A percentile compares a stretch with the other conserved stretches of the same genome.
Conservation (phyloP, 2,329 filamentous ascomycete species). For the Diaporthe amygdali region DNA sequence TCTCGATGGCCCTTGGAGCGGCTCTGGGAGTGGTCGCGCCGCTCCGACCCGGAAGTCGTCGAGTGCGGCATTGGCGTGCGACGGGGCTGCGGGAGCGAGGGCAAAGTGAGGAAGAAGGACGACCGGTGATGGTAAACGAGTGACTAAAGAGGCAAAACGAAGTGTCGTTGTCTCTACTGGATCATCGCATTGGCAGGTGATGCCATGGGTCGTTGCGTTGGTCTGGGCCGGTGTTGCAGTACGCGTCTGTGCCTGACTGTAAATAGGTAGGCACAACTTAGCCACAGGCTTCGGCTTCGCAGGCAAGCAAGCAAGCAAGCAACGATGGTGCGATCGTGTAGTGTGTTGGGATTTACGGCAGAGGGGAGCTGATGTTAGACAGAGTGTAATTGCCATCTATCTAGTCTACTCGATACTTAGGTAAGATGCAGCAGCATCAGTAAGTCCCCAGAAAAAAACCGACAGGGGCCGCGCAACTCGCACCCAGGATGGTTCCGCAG, state of each 20-base stretch:
- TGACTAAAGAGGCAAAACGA: slow-evolving; percentile 20
- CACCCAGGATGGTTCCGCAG: slow-evolving; percentile 9
- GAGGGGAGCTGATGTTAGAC: not conserved
- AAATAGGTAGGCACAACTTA: slow-evolving; percentile 1
- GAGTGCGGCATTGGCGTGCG: slow-evolving; percentile 45
- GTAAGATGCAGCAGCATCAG: not conserved
- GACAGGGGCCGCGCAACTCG: slow-evolving; percentile 6
- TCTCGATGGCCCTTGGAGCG: slow-evolving; percentile 35
- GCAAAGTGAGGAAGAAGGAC: not conserved
- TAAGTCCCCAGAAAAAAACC: not conserved
- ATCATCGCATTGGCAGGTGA: slow-evolving; percentile 24
- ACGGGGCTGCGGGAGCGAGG: slow-evolving; percentile 16
- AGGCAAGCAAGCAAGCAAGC: slow-evolving; percentile 12
- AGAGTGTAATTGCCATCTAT: not conserved
- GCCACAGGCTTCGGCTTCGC: not conserved
- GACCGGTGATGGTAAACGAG: slow-evolving; percentile 24
- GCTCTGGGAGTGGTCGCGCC: slow-evolving; percentile 40
- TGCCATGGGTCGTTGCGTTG: not conserved
- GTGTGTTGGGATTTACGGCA: not conserved
- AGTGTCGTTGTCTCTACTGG: slow-evolving; percentile 14
- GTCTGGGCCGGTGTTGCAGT: not conserved
- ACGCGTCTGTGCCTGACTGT: not conserved
- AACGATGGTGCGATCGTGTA: slow-evolving; percentile 23
- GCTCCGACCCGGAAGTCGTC: slow-evolving; percentile 36
- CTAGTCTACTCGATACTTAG: not conserved